Evolutionary conservation across 345 rosid species (phyloP).

Genomic region (Camelina neglecta): DNA sequence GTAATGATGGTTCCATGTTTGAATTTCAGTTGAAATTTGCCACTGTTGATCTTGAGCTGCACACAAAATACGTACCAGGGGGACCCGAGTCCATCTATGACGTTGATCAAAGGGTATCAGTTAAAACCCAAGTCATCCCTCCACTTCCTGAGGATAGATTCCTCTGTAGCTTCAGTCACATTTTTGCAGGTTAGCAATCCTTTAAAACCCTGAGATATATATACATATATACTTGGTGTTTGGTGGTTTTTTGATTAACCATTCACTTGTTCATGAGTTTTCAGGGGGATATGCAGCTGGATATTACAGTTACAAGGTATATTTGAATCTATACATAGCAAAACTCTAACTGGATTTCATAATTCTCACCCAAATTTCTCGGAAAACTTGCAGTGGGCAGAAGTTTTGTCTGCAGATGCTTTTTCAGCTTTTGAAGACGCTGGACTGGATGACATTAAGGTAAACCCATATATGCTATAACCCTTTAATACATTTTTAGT

Average conservation of each 20-base stretch:
- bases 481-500: background rate
- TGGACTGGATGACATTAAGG: constrained; percentile 77
- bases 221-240: too few relatives aligned
- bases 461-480: constrained; percentile 38
- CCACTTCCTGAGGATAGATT: constrained; percentile 82
- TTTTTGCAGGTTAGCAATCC: constrained; percentile 68
- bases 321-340: constrained; percentile 1
- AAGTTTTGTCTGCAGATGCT: constrained; percentile 96
- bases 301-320: constrained; percentile 95
- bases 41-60: constrained; percentile 77
- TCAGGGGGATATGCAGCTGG: constrained; percentile 96
- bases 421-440: constrained; percentile 97
- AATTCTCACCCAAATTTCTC: constrained; percentile 36
- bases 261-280: constrained; percentile 10
- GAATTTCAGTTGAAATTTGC: constrained; percentile 71
- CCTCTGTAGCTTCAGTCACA: constrained; percentile 84
- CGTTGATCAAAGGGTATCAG: constrained; percentile 72
- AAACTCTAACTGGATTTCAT: background rate
- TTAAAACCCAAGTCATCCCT: constrained; percentile 75
- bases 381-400: constrained; percentile 84
- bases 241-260: background rate
- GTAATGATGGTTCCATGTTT: constrained; percentile 1
- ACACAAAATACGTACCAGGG: constrained; percentile 67
- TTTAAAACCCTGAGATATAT: background rate
- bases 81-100: constrained; percentile 77